phyloP scores from a whole-genome alignment of 768 basidiomycete species.

The Termitomyces sp. region DNA sequence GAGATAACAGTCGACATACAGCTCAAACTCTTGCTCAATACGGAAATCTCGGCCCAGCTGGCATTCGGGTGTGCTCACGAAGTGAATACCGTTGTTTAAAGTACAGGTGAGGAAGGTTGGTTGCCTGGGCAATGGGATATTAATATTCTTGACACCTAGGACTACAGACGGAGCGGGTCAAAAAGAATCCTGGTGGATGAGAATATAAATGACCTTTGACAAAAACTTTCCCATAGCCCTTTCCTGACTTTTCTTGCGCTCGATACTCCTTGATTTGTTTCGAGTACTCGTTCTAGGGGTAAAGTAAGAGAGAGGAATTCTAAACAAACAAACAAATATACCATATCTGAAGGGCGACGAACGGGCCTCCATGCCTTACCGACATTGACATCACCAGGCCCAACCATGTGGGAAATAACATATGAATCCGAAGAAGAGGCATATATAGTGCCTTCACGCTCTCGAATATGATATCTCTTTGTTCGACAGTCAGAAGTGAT shows the following conservation, averaged over 20 bases:
- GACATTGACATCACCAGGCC: slow-evolving; percentile 77
- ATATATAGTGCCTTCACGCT: slow-evolving; percentile 73
- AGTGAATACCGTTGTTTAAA: slow-evolving; percentile 95
- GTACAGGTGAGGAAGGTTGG: slow-evolving; percentile 77
- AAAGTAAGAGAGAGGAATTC: slow-evolving; percentile 6
- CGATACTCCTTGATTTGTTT: slow-evolving; percentile 84
- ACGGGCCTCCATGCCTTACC: slow-evolving; percentile 87
- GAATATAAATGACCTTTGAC: slow-evolving; percentile 65
- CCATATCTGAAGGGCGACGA: slow-evolving; percentile 92
- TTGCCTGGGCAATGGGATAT: slow-evolving; percentile 75
- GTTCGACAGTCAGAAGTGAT: slow-evolving; percentile 11
- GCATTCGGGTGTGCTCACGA: slow-evolving; percentile 83
- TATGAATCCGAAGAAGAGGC: slow-evolving; percentile 74
- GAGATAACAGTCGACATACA: slow-evolving; percentile 45
- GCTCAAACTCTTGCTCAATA: slow-evolving; percentile 87
- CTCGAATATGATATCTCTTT: slow-evolving; percentile 79
- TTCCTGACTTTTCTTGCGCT: slow-evolving; percentile 70
- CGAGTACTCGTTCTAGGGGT: slow-evolving; percentile 81
- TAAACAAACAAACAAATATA: slow-evolving; percentile 26
- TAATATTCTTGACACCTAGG: slow-evolving; percentile 64
- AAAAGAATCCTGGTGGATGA: background rate
- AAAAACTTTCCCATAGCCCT: slow-evolving; percentile 89
- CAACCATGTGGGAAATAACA: slow-evolving; percentile 62
- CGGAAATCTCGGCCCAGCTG: slow-evolving; percentile 51
- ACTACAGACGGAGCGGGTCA: slow-evolving; percentile 43